Percentiles rank a stretch among this genome's conserved stretches.
Conservation (phyloP, 805 yeast genomes). For the Diddensiella santjacobensis region DNA sequence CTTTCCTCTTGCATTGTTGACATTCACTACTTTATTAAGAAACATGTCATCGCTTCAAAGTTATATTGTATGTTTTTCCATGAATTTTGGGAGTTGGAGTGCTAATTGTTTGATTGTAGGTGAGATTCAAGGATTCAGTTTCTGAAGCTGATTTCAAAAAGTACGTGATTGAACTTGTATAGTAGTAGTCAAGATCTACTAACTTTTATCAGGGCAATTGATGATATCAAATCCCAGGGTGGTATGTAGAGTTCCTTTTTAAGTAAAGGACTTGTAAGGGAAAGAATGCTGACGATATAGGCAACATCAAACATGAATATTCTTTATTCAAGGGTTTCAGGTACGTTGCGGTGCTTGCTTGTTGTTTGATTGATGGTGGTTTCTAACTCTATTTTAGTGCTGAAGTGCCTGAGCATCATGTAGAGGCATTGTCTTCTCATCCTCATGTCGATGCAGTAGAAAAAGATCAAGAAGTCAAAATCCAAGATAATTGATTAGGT, state of each 20-base stretch:
- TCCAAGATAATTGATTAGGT: conserved; percentile 15
- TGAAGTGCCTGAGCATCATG: conserved; percentile 30
- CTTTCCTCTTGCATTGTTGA: no score
- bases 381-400: conserved; percentile 19
- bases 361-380: neutral
- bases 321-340: conserved; percentile 36
- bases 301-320: conserved; percentile 32
- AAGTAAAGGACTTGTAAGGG: no score
- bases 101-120: conserved; percentile 12
- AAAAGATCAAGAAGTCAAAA: conserved; percentile 31
- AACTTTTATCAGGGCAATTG: conserved; percentile 17
- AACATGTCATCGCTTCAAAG: conserved; percentile 11
- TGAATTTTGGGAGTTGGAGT: neutral
- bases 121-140: conserved; percentile 23
- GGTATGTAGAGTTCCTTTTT: no score
- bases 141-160: conserved; percentile 21
- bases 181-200: no score
- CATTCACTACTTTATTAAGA: no score
- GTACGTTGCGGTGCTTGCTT: conserved; percentile 13
- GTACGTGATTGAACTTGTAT: no score
- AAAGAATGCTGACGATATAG: no score
- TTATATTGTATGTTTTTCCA: conserved; percentile 18
- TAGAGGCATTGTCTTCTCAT: conserved; percentile 22
- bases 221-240: conserved; percentile 21
- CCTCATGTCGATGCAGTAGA: conserved; percentile 33